Percentiles rank a stretch among this genome's conserved stretches.
These are phyloP conservation scores for Aquilaria malaccensis DNA, from an alignment of 345 rosid genomes.

Conservation along the genomic window DNA sequence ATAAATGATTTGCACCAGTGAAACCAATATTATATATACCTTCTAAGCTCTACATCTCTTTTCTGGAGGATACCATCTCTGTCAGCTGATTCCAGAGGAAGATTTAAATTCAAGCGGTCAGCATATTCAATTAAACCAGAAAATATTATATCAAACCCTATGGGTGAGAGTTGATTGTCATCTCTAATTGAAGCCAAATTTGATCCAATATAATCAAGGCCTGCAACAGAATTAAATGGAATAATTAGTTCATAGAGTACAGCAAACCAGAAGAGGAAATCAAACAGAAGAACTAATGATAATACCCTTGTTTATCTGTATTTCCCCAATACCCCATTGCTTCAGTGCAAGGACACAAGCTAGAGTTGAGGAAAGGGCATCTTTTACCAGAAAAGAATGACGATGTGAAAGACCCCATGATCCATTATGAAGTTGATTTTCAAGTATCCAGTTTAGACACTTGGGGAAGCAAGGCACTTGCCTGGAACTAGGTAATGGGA, in stretches of 20 bases:
- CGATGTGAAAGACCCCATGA: constrained; percentile 65
- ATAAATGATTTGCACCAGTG: too few relatives aligned
- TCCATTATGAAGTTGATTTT: constrained; percentile 70
- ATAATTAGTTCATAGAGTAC: constrained; percentile 1
- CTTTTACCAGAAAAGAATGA: constrained; percentile 45
- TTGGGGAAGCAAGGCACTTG: constrained; percentile 58
- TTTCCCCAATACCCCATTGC: constrained; percentile 68
- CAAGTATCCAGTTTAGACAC: constrained; percentile 62
- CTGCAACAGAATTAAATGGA: constrained; percentile 28
- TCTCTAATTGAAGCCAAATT: constrained; percentile 50
- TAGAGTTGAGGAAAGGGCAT: constrained; percentile 61
- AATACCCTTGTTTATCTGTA: constrained; percentile 53
- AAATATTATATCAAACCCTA: constrained; percentile 78
- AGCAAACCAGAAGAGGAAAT: constrained; percentile 4
- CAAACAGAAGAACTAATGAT: not conserved
- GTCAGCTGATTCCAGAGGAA: constrained; percentile 46
- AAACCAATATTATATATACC: constrained; percentile 25
- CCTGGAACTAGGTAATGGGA: constrained; percentile 49
- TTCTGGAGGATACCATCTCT: constrained; percentile 37
- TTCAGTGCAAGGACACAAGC: constrained; percentile 75
- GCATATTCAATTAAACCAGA: constrained; percentile 79
- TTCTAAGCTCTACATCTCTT: constrained; percentile 48
- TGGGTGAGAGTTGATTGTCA: constrained; percentile 45
- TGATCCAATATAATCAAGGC: constrained; percentile 58
- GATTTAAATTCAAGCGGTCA: constrained; percentile 45